Conservation (phyloP, 805 yeast genomes). For the Candida germanica region DNA sequence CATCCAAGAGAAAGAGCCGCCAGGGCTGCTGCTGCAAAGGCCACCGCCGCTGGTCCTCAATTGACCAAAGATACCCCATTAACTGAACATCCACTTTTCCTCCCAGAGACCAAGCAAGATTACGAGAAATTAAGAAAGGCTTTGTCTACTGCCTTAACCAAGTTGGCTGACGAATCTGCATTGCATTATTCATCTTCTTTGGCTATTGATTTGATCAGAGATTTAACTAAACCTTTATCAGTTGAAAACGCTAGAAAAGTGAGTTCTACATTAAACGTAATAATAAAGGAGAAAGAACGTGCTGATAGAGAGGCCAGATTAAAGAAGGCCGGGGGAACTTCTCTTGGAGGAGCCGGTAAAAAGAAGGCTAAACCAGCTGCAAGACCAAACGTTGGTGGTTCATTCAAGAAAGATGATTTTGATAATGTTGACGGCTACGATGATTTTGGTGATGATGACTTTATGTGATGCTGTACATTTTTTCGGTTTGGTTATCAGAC, state of each 20-base stretch:
- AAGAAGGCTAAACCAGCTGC: conserved; percentile 85
- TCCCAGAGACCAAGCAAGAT: conserved; percentile 76
- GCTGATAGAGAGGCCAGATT: conserved; percentile 87
- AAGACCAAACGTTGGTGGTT: conserved; percentile 50
- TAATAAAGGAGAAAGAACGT: conserved; percentile 80
- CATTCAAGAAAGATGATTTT: conserved; percentile 62
- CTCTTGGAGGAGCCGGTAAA: conserved; percentile 92
- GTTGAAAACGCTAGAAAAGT: conserved; percentile 84
- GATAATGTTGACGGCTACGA: conserved; percentile 55
- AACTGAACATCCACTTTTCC: conserved; percentile 76
- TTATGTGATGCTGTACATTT: too few relatives aligned
- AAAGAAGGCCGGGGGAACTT: conserved; percentile 78
- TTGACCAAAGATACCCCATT: conserved; percentile 63
- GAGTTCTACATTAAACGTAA: conserved; percentile 75
- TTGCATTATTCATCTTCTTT: conserved; percentile 70
- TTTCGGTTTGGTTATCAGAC: too few relatives aligned
- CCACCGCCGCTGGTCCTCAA: conserved; percentile 27
- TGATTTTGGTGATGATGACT: conserved; percentile 77
- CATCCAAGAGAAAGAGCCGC: conserved; percentile 53
- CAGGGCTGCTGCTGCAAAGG: conserved; percentile 30
- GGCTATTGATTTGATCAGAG: conserved; percentile 84
- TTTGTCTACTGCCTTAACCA: conserved; percentile 20
- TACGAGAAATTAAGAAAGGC: conserved; percentile 47
- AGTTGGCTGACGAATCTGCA: conserved; percentile 52
- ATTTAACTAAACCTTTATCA: conserved; percentile 74